Evolutionary conservation across 2,329 filamentous ascomycete genomes (phyloP).

Genomic region (Tolypocladium endophyticum): DNA sequence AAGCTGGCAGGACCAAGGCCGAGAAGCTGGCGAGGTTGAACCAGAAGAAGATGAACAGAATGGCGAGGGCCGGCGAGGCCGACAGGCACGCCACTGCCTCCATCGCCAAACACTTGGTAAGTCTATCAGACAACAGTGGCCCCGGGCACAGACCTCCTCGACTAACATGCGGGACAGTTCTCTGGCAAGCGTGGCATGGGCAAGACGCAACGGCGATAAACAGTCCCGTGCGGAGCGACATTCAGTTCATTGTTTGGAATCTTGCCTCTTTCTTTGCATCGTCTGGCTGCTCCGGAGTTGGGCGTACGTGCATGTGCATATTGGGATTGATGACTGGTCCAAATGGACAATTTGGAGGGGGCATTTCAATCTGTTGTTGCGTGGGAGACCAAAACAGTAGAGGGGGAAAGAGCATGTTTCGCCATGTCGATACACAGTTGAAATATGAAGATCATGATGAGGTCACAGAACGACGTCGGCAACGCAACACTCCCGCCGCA

Average conservation of each 20-base stretch:
- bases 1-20: conserved; percentile 60
- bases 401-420: neutral
- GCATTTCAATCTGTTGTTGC: neutral
- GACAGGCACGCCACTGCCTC: conserved; percentile 80
- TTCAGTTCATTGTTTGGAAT: neutral
- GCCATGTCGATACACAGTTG: neutral
- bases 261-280: conserved; percentile 11
- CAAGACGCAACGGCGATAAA: conserved; percentile 66
- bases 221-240: neutral
- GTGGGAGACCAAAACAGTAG: neutral
- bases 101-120: conserved; percentile 82
- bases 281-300: conserved; percentile 18
- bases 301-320: conserved; percentile 8
- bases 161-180: conserved; percentile 44
- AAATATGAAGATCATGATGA: neutral
- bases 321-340: conserved; percentile 1
- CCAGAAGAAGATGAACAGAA: conserved; percentile 98
- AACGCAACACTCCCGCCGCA: neutral
- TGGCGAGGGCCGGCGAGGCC: conserved; percentile 92
- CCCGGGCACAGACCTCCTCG: neutral
- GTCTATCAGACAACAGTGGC: conserved; percentile 20
- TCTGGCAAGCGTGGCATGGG: conserved; percentile 89
- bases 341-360: neutral
- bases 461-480: neutral
- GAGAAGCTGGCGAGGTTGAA: conserved; percentile 79